phyloP scores from a whole-genome alignment of 1,284 basidiomycete species.

The Inonotus obliquus region DNA sequence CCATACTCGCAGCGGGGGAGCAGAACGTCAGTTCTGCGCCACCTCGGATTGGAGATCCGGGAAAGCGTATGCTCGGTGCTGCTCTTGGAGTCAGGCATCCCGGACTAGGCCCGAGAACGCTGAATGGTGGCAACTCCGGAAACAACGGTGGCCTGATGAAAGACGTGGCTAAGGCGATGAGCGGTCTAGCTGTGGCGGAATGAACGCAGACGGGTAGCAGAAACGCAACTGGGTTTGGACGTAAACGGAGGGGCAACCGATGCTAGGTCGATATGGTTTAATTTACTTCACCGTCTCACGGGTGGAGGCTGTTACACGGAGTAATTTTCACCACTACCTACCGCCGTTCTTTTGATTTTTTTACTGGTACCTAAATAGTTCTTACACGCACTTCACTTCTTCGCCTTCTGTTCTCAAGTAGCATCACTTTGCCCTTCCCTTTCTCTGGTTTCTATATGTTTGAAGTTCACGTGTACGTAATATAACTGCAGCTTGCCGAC shows the following conservation, averaged over 20 bases:
- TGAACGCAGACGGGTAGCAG: constrained; percentile 31
- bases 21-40: constrained; percentile 27
- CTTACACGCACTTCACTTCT: constrained; percentile 4
- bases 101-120: constrained; percentile 52
- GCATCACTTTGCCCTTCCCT: background rate
- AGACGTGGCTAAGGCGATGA: constrained; percentile 75
- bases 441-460: background rate
- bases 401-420: constrained; percentile 12
- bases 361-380: constrained; percentile 6
- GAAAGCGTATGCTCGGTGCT: constrained; percentile 79
- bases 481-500: background rate
- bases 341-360: constrained; percentile 16
- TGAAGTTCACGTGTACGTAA: background rate
- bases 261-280: background rate
- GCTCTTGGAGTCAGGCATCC: constrained; percentile 78
- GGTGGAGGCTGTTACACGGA: constrained; percentile 1
- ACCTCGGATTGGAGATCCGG: constrained; percentile 79
- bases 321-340: constrained; percentile 2
- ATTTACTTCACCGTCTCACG: background rate
- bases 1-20: constrained; percentile 53
- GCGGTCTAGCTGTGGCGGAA: constrained; percentile 65
- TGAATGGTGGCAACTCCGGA: constrained; percentile 33
- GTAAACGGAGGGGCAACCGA: background rate
- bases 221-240: background rate
- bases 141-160: constrained; percentile 61